Evolutionary conservation across 2,329 filamentous ascomycete genomes (phyloP), one percentile per base, ranked within the genome.

Genomic region (Fusarium sterilihyphosum): DNA sequence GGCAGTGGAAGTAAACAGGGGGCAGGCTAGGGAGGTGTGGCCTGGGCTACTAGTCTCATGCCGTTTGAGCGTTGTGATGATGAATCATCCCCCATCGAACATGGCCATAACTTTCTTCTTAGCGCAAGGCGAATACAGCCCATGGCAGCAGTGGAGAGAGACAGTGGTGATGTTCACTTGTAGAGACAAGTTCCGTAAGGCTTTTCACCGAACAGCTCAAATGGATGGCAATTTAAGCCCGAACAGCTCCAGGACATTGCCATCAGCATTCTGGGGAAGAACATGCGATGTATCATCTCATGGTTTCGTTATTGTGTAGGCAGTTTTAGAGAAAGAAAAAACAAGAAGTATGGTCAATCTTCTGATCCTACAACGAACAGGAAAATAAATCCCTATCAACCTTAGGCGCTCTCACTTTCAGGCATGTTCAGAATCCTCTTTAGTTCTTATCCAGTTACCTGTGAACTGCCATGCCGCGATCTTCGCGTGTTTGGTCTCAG

Each of bases 401-500:
- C 33, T 16, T 16, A 3, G 1, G 16, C 33, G 33, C 33, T 35
- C 9, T 16, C 20, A 3, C 9, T 10, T 11, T 11, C 4, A 11
- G 3, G 12, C 13, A 14, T 22, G 46, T 22, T 20, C 24, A 20
- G 24, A 2, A 4, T 6, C 10, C 5, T 18, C n/a, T 18, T 18
- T 5, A 0, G 16, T 13, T 3, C 12, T 46, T 46, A 6, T 20
- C 24, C 6, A 46, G 17, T 20, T 20, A 4, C 26, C 7, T n/a
- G 10, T n/a, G 3, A 17, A n/a, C 10, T 12, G 1, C 16, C 29
- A 8, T 31, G 47, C 14, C 5, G 5, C 29, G 4, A 31, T n/a
- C 7, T 9, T n/a, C 2, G 1, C 2, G 22, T n/a, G 4, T 20
- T 17, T n/a, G 2, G 14, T 31, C 14, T 16, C 10, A n/a, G 3